Evolutionary conservation across 2,329 filamentous ascomycete species (phyloP), one percentile per base, ranked within the genome.

Genomic region (Aureobasidium uvarum): DNA sequence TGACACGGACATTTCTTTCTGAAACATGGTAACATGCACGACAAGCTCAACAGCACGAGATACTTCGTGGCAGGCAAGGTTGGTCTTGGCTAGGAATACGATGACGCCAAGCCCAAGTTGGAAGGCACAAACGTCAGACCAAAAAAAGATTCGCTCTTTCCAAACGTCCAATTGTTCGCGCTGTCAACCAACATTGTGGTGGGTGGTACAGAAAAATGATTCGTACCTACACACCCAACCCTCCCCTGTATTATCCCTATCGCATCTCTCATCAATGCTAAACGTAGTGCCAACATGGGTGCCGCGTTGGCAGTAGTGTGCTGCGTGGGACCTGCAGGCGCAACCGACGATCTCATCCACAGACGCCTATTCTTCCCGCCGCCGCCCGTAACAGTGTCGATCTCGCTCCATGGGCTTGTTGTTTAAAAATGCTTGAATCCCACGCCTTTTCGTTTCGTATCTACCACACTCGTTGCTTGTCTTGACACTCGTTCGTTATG

Each of bases 11-110:
- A 25, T 58, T 31, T 45, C 33, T 58, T 58, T 38, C 28, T 59
- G 56, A 60, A 60, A 60, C 56, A 60, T 60, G 56, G 56, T 18
- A 46, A 45, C 56, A 60, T 60, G 56, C 56, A 60, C 56, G 41
- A 60, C 56, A 60, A 36, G 18, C 28, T 60, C 41, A 16, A 58
- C 54, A 45, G 38, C 54, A 58, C 54, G 54, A 58, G 54, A 43
- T 31, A 11, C 25, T 58, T 45, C 38, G 39, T 58, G 54, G 54
- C 54, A 45, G 54, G 54, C 39, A 58, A 58, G 54, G 54, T 41
- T 55, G 52, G 52, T 14, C 36, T 41, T 43, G 54, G 54, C 38
- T 33, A n/a, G 54, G 39, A 16, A 58, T 43, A 56, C 54, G 54
- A 60, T 60, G 20, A 33, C 56, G 56, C 56, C 56, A 60, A 46